A percentile compares a stretch with the other conserved stretches of the same genome.
Conservation (phyloP, 164 flowering plant genomes). For the Nymphaea colorata region DNA sequence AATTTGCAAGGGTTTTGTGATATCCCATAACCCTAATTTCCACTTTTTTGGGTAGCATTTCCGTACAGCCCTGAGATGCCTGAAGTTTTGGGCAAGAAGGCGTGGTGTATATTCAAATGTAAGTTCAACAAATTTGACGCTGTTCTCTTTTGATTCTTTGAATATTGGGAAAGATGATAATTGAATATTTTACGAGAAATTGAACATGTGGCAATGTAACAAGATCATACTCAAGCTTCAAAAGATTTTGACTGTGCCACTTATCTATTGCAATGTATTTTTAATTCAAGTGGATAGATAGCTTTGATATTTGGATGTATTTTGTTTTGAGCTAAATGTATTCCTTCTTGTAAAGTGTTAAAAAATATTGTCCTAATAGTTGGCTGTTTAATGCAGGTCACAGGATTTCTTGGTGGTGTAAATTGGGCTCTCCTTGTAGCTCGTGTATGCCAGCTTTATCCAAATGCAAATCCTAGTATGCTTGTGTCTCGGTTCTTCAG, state of each 20-base stretch:
- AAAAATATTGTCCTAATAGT: too few species aligned
- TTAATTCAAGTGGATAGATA: too few species aligned
- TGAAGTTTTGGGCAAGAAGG: constrained; percentile 89
- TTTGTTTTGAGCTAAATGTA: too few species aligned
- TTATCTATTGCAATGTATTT: too few species aligned
- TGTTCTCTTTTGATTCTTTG: not conserved
- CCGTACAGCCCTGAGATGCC: constrained; percentile 67
- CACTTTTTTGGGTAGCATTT: constrained; percentile 46
- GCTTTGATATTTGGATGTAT: too few species aligned
- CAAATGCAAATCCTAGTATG: constrained; percentile 94
- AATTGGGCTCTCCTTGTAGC: constrained; percentile 98
- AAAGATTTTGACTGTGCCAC: too few species aligned
- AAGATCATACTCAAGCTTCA: too few species aligned
- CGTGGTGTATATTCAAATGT: constrained; percentile 99
- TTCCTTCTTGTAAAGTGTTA: not conserved
- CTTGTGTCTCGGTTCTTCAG: constrained; percentile 84
- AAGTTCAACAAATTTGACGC: constrained; percentile 12
- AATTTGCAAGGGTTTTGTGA: not conserved
- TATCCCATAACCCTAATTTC: not conserved
- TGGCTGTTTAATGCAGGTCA: constrained; percentile 37
- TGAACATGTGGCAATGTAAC: too few species aligned
- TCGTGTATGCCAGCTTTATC: constrained; percentile 89
- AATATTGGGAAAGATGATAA: too few species aligned
- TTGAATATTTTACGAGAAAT: too few species aligned
- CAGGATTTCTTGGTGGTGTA: constrained; percentile 98